Conservation (phyloP, 306 rosid genomes). For the Fagus crenata region DNA sequence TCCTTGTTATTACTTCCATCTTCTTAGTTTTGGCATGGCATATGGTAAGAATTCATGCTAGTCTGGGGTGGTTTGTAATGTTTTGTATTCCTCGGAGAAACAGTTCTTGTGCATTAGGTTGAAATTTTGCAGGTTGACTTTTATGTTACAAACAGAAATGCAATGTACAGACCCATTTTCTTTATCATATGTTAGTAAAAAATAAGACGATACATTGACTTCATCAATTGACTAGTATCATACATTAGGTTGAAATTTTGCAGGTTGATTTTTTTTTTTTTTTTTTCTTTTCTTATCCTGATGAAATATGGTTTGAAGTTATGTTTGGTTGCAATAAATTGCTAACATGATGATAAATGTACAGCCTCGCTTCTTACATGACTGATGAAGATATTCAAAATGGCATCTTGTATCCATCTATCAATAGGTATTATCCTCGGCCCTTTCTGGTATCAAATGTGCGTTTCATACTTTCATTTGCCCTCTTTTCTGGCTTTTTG, state of each 20-base stretch:
- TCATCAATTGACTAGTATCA: too few species aligned
- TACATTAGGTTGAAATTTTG: too few species aligned
- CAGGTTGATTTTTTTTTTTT: constrained; percentile 1
- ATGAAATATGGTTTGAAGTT: constrained; percentile 13
- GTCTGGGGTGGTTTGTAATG: neutral
- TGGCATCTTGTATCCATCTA: constrained; percentile 85
- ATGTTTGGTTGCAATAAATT: constrained; percentile 27
- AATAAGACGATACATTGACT: too few species aligned
- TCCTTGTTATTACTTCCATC: neutral
- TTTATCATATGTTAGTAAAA: neutral
- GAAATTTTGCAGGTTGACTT: too few species aligned
- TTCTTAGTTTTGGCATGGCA: neutral
- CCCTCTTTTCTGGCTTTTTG: constrained; percentile 1
- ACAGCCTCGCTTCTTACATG: constrained; percentile 96
- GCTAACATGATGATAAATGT: constrained; percentile 42
- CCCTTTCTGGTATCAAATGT: neutral
- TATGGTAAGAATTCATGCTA: neutral
- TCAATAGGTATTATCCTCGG: constrained; percentile 53
- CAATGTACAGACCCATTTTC: neutral
- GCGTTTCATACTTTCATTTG: too few species aligned
- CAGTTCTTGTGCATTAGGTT: too few species aligned
- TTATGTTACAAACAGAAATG: neutral
- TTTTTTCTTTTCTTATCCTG: constrained; percentile 15
- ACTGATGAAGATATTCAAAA: constrained; percentile 69
- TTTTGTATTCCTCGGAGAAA: neutral